Base-by-base conservation (phyloP, 2,329 filamentous ascomycete genomes). In the Fusarium goolgardi region DNA sequence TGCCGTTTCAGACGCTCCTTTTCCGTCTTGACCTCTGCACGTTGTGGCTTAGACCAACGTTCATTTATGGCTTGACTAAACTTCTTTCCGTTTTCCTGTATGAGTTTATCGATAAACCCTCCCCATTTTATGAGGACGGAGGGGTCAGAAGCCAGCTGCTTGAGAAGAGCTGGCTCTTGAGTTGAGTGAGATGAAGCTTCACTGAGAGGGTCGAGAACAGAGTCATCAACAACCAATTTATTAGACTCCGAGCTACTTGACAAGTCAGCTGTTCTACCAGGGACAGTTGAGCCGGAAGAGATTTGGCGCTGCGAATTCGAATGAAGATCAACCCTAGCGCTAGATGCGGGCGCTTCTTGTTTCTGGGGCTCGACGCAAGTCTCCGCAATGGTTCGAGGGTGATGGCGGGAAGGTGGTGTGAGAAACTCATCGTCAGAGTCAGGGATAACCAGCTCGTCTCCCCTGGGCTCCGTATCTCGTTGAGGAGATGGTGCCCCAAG, bases 391-490 rank as follows among this genome's bases (percentile, higher is more conserved):
- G 55, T 59, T 12, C 67, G 49, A 21, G 72, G 69, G 11, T 37
- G 63, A 21, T 70, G 73, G 47, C 69, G 70, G 18, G 75, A 76
- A 21, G 72, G 77, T 71, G 55, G 73, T 61, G 71, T 83, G 39
- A 83, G 69, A 41, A 82, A 83, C 43, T 88, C 85, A 43, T 88
- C 86, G 44, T 88, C 86, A 0, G 86, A 88, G 68, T 88, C 86
- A 52, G 84, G 80, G 40, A 88, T 83, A 9, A 86, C 74, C 34
- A 79, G 76, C 31, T 79, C 77, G 54, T 79, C 69, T 20, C 12
- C 50, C 16, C 23, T 39, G 9, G 39, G 29, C 18, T 59, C 40
- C 21, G 32, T 51, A 23, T 31, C 29, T 35, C 31, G 53, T 12
- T 50, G 59, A 2, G 43, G 29, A 7, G 57, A 46, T 18, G 51